phyloP scores from a whole-genome alignment of 805 yeast species.

The Helenozyma baotianmanensis region DNA sequence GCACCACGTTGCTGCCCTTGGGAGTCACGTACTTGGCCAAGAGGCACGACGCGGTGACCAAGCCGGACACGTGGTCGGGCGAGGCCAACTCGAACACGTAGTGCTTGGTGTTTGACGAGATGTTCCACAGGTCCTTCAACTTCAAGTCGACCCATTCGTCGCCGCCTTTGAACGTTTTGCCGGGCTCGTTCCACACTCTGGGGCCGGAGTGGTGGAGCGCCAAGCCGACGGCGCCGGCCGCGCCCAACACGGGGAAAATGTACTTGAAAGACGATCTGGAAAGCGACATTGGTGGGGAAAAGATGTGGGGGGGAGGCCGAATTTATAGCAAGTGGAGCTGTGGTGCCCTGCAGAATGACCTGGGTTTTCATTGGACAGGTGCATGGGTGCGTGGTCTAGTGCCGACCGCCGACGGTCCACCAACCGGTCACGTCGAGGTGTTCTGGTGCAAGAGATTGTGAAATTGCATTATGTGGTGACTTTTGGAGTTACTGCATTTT shows the following conservation, averaged over 20 bases:
- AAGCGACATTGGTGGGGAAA: conserved; percentile 17
- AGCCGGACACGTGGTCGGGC: conserved; percentile 67
- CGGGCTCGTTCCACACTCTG: conserved; percentile 31
- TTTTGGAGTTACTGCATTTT: too few relatives aligned
- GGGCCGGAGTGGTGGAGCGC: conserved; percentile 25
- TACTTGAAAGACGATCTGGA: conserved; percentile 20
- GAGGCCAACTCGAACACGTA: conserved; percentile 67
- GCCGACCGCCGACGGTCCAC: too few relatives aligned
- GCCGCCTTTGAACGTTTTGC: conserved; percentile 55
- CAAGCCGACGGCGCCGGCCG: conserved; percentile 32
- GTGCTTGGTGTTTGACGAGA: conserved; percentile 62
- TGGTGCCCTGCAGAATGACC: too few relatives aligned
- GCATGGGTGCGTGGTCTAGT: too few relatives aligned
- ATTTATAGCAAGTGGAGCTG: neutral
- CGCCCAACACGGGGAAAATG: conserved; percentile 27
- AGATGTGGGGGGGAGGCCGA: neutral
- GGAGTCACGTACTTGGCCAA: conserved; percentile 77
- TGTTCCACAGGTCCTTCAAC: conserved; percentile 41
- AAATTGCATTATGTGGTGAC: too few relatives aligned
- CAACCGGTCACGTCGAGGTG: too few relatives aligned
- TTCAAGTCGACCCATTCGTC: conserved; percentile 72
- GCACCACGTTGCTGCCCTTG: conserved; percentile 81
- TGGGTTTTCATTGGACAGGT: too few relatives aligned
- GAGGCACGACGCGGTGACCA: conserved; percentile 72
- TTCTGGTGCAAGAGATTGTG: too few relatives aligned